Conservation (phyloP, 2,329 filamentous ascomycete species). For the Phymatotrichopsis omnivora region DNA sequence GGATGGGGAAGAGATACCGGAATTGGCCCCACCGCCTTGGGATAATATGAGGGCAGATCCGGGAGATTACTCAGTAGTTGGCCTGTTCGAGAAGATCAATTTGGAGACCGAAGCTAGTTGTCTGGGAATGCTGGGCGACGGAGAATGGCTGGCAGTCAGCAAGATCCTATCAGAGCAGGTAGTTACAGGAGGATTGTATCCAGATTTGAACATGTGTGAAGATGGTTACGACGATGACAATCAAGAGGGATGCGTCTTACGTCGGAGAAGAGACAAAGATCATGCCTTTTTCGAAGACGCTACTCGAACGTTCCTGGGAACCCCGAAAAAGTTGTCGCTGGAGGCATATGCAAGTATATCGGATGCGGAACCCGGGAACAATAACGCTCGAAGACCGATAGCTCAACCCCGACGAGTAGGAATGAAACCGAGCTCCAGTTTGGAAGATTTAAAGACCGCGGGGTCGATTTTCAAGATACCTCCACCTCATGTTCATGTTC, state of each 20-base stretch:
- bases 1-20: constrained; percentile 15
- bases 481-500: constrained; percentile 61
- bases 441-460: constrained; percentile 5
- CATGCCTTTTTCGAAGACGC: constrained; percentile 24
- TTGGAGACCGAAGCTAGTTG: constrained; percentile 21
- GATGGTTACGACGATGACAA: constrained; percentile 21
- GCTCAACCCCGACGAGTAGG: constrained; percentile 20
- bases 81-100: constrained; percentile 22
- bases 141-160: constrained; percentile 23
- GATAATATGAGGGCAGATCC: constrained; percentile 25
- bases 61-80: constrained; percentile 20
- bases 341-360: constrained; percentile 26
- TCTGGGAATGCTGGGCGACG: constrained; percentile 20
- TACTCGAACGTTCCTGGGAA: constrained; percentile 21
- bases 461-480: constrained; percentile 48
- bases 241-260: constrained; percentile 18
- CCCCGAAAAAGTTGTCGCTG: constrained; percentile 17
- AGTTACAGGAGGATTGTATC: constrained; percentile 18
- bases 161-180: constrained; percentile 23
- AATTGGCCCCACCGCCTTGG: constrained; percentile 26
- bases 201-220: constrained; percentile 6
- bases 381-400: constrained; percentile 18
- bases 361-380: constrained; percentile 23
- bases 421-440: constrained; percentile 3
- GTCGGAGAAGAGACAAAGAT: constrained; percentile 18